phyloP scores from a whole-genome alignment of 176 grass and related monocot species.

The Oryza nivara region DNA sequence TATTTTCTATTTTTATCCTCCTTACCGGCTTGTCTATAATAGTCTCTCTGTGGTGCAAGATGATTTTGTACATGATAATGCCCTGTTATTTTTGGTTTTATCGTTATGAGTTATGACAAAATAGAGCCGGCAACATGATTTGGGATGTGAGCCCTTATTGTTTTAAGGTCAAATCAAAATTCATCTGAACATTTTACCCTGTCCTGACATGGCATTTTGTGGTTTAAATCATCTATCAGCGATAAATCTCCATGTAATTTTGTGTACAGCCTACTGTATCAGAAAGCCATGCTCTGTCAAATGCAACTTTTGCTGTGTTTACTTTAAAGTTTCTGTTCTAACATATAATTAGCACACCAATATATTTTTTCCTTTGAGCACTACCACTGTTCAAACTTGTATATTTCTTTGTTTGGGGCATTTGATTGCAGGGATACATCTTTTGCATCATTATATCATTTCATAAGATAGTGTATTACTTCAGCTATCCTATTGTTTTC shows the following conservation, averaged over 20 bases:
- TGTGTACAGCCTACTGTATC: neutral
- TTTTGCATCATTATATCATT: slow-evolving; percentile 10
- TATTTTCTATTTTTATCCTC: neutral
- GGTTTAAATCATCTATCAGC: slow-evolving; percentile 1
- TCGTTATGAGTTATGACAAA: neutral
- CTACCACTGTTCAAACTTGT: slow-evolving; percentile 5
- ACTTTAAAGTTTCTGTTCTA: neutral
- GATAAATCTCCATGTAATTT: slow-evolving; percentile 2
- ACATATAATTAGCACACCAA: neutral
- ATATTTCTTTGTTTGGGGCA: neutral
- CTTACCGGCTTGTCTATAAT: neutral
- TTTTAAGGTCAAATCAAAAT: slow-evolving; percentile 10
- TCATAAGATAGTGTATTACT: neutral
- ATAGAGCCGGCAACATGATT: slow-evolving; percentile 4
- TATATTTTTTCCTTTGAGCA: neutral
- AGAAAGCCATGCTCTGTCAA: neutral
- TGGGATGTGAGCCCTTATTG: neutral
- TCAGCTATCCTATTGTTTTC: slow-evolving; percentile 5
- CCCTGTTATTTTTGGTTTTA: neutral
- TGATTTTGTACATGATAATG: slow-evolving; percentile 3
- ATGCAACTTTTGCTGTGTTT: neutral
- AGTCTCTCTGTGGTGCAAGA: neutral
- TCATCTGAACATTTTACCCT: slow-evolving; percentile 10
- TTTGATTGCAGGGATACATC: slow-evolving; percentile 18
- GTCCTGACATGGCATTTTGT: slow-evolving; percentile 1